phyloP scores from a whole-genome alignment of 2,329 filamentous ascomycete species.

The Ciborinia camelliae region DNA sequence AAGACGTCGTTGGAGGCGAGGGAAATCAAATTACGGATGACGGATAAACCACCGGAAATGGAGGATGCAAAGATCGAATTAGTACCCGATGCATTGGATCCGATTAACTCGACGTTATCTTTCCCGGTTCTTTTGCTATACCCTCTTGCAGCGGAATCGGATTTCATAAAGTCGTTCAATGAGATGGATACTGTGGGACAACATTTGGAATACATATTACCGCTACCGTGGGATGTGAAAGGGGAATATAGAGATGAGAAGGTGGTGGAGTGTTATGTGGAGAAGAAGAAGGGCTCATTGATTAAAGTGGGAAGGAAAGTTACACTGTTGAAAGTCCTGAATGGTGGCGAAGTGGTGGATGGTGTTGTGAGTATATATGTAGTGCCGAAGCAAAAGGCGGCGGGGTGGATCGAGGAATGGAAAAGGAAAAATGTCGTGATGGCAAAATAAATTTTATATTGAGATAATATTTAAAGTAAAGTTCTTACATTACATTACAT shows the following conservation, averaged over 20 bases:
- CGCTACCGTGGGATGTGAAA: slow-evolving; percentile 77
- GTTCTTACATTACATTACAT: neutral
- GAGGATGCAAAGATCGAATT: slow-evolving; percentile 76
- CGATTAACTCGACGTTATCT: slow-evolving; percentile 60
- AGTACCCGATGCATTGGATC: slow-evolving; percentile 68
- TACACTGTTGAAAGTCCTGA: slow-evolving; percentile 69
- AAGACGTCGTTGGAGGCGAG: slow-evolving; percentile 64
- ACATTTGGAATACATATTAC: slow-evolving; percentile 82
- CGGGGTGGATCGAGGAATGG: slow-evolving; percentile 78
- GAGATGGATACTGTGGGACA: slow-evolving; percentile 73
- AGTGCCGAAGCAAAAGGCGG: slow-evolving; percentile 67
- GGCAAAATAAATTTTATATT: slow-evolving; percentile 8
- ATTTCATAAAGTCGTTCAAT: slow-evolving; percentile 84
- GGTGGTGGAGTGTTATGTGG: slow-evolving; percentile 88
- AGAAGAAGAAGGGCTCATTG: slow-evolving; percentile 74
- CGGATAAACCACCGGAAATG: slow-evolving; percentile 74
- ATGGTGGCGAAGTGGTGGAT: slow-evolving; percentile 79
- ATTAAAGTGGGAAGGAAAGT: slow-evolving; percentile 89
- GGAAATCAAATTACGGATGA: slow-evolving; percentile 65
- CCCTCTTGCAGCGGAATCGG: slow-evolving; percentile 74
- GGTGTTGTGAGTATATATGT: slow-evolving; percentile 80
- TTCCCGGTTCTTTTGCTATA: slow-evolving; percentile 86
- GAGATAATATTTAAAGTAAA: neutral
- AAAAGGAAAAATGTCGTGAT: slow-evolving; percentile 66
- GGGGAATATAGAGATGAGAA: slow-evolving; percentile 60